Evolutionary conservation across 164 flowering plant genomes (phyloP).

Genomic region (Cinnamomum micranthum): DNA sequence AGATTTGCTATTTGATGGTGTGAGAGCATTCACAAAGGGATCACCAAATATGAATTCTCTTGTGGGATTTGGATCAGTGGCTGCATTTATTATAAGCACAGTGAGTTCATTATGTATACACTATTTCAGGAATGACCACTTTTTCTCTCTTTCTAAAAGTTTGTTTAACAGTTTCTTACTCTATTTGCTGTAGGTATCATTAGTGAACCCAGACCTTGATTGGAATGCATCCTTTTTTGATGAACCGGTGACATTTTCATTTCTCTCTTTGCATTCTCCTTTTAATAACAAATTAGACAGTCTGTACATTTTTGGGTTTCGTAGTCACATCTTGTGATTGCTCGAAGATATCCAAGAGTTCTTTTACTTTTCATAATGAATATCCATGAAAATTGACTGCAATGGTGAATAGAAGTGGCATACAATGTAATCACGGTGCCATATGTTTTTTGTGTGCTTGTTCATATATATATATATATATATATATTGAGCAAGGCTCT

Average conservation of each 20-base stretch:
- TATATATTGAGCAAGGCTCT: too few relatives aligned
- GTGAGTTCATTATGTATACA: constrained; percentile 38
- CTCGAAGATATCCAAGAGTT: not conserved
- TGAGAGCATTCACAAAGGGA: constrained; percentile 66
- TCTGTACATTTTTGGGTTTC: not conserved
- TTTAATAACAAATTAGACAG: not conserved
- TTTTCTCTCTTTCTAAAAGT: not conserved
- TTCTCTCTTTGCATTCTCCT: constrained; percentile 2
- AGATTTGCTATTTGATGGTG: constrained; percentile 83
- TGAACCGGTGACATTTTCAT: constrained; percentile 80
- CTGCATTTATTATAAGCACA: constrained; percentile 81
- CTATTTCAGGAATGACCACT: not conserved
- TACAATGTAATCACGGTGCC: not conserved
- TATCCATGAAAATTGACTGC: not conserved
- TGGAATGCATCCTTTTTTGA: constrained; percentile 96
- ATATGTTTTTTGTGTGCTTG: not conserved
- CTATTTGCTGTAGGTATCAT: constrained; percentile 53
- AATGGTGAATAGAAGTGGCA: not conserved
- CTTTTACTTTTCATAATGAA: not conserved
- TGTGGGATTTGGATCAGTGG: constrained; percentile 87
- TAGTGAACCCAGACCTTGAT: constrained; percentile 76
- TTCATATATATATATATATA: too few relatives aligned
- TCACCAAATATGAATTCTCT: constrained; percentile 98
- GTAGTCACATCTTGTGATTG: not conserved
- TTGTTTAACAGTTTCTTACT: constrained; percentile 5